A percentile compares a stretch with the other conserved stretches of the same genome.
Conservation (phyloP, 495 filamentous ascomycete genomes). For the Venustampulla echinocandica region DNA sequence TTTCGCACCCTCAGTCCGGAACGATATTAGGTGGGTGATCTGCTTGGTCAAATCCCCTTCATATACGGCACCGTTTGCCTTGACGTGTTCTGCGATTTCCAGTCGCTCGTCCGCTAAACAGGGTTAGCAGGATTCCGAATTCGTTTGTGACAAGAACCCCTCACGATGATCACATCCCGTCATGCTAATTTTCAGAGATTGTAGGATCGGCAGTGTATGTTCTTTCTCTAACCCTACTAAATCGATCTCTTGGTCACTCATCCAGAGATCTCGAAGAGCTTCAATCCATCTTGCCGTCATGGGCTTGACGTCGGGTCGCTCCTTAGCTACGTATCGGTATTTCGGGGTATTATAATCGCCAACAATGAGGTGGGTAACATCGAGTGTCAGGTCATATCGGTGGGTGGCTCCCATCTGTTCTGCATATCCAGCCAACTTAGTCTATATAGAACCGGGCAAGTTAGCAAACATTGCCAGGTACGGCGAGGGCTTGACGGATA, state of each 20-base stretch:
- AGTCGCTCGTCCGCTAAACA: slow-evolving; percentile 54
- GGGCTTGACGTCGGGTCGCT: slow-evolving; percentile 74
- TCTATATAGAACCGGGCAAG: slow-evolving; percentile 42
- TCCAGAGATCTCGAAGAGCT: slow-evolving; percentile 74
- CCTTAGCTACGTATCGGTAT: slow-evolving; percentile 89
- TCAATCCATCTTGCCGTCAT: slow-evolving; percentile 76
- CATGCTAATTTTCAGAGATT: slow-evolving; percentile 66
- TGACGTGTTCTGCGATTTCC: slow-evolving; percentile 54
- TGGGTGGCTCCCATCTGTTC: slow-evolving; percentile 78
- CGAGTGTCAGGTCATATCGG: slow-evolving; percentile 85
- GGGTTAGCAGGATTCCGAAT: slow-evolving; percentile 1
- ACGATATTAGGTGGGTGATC: slow-evolving; percentile 84
- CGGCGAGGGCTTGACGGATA: neutral
- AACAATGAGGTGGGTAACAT: slow-evolving; percentile 91
- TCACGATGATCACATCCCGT: slow-evolving; percentile 84
- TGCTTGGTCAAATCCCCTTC: slow-evolving; percentile 73
- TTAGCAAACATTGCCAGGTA: slow-evolving; percentile 13
- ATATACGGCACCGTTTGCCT: slow-evolving; percentile 67
- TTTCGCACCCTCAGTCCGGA: slow-evolving; percentile 71
- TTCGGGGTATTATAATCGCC: slow-evolving; percentile 82
- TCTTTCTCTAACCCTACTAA: slow-evolving; percentile 54
- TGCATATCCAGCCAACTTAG: slow-evolving; percentile 57
- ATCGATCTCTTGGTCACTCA: slow-evolving; percentile 70
- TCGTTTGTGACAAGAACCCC: slow-evolving; percentile 22
- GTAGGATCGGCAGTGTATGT: slow-evolving; percentile 52